A percentile compares a stretch with the other conserved stretches of the same genome.
phyloP scores from a whole-genome alignment of 2,329 filamentous ascomycete genomes.

The Zopfia rhizophila region DNA sequence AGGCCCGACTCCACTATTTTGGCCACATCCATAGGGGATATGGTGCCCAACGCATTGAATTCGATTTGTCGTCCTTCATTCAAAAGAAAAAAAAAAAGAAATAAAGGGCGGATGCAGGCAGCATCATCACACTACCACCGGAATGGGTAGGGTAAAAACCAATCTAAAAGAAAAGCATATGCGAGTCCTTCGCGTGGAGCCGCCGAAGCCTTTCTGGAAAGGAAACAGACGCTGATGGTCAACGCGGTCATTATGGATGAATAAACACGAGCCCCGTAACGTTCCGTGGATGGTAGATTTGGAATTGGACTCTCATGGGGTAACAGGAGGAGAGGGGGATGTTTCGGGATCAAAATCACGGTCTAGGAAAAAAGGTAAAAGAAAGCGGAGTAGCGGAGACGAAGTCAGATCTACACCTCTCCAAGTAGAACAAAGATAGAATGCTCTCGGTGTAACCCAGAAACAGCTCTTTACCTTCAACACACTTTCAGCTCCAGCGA shows the following conservation, averaged over 20 bases:
- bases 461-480: too few relatives aligned
- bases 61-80: slow-evolving; percentile 32
- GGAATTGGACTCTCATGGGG: too few relatives aligned
- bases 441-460: too few relatives aligned
- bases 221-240: slow-evolving; percentile 63
- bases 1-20: slow-evolving; percentile 67
- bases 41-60: slow-evolving; percentile 44
- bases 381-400: too few relatives aligned
- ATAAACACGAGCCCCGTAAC: slow-evolving; percentile 57
- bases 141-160: slow-evolving; percentile 37
- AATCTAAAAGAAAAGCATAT: slow-evolving; percentile 32
- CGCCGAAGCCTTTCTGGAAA: slow-evolving; percentile 40
- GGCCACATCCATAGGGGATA: slow-evolving; percentile 68
- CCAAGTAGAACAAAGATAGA: too few relatives aligned
- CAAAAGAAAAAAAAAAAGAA: neutral
- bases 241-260: slow-evolving; percentile 66
- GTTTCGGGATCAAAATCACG: too few relatives aligned
- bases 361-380: too few relatives aligned
- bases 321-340: too few relatives aligned
- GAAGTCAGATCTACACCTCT: too few relatives aligned
- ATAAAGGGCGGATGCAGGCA: slow-evolving; percentile 14
- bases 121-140: slow-evolving; percentile 20
- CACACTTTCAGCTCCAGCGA: too few relatives aligned
- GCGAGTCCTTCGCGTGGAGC: slow-evolving; percentile 39
- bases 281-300: slow-evolving; percentile 66